Conservation (phyloP, 768 basidiomycete species). For the Thelephora ganbajun region DNA sequence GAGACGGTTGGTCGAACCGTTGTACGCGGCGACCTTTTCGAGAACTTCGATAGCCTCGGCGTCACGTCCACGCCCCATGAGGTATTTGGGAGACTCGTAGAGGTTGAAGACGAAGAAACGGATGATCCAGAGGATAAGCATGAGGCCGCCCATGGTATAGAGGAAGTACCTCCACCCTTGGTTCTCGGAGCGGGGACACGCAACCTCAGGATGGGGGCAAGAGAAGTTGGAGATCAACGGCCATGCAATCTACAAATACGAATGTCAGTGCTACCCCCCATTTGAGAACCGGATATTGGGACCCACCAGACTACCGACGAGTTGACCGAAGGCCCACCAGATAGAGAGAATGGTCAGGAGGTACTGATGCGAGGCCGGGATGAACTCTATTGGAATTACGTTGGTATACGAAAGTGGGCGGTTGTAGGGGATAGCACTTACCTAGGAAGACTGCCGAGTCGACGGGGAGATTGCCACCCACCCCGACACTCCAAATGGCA, state of each 20-base stretch:
- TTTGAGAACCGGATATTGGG: background rate
- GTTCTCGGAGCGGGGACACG: conserved; percentile 37
- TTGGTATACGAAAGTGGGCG: background rate
- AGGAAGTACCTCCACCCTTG: conserved; percentile 68
- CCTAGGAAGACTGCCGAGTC: conserved; percentile 68
- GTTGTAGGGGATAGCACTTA: conserved; percentile 10
- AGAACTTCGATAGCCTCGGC: conserved; percentile 47
- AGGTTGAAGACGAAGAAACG: conserved; percentile 57
- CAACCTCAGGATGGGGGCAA: conserved; percentile 25
- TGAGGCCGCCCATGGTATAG: conserved; percentile 59
- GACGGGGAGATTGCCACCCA: conserved; percentile 63
- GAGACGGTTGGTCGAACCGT: conserved; percentile 34
- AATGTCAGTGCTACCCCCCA: background rate
- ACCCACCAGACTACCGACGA: conserved; percentile 38
- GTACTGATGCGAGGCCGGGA: conserved; percentile 63
- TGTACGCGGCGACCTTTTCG: conserved; percentile 46
- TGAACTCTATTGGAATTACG: conserved; percentile 31
- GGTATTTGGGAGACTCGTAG: conserved; percentile 57
- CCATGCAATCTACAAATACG: conserved; percentile 43
- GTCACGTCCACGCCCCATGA: conserved; percentile 55
- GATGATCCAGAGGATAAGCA: conserved; percentile 44
- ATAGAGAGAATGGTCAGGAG: conserved; percentile 61
- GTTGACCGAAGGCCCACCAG: conserved; percentile 72
- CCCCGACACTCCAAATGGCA: conserved; percentile 50
- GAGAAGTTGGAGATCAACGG: conserved; percentile 58